Conservation (phyloP, 2,329 filamentous ascomycete genomes). For the Teratosphaeria destructans region DNA sequence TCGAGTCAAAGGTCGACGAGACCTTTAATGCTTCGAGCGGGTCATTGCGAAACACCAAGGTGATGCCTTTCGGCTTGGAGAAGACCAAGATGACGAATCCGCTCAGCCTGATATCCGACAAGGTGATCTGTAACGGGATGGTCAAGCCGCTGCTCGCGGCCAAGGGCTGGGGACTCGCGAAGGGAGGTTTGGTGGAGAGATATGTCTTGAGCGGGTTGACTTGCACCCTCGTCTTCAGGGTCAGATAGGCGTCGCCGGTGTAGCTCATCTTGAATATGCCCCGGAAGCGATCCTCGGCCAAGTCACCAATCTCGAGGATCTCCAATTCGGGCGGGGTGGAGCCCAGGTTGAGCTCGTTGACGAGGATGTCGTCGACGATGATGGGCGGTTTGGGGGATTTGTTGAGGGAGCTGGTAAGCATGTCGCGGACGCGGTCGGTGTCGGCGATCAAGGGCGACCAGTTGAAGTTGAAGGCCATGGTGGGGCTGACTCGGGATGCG, state of each 20-base stretch:
- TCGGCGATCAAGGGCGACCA: slow-evolving; percentile 98
- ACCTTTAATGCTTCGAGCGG: slow-evolving; percentile 96
- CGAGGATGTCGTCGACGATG: slow-evolving; percentile 97
- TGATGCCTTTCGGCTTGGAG: slow-evolving; percentile 92
- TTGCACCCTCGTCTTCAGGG: slow-evolving; percentile 90
- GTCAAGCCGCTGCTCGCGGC: slow-evolving; percentile 87
- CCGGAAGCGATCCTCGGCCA: slow-evolving; percentile 91
- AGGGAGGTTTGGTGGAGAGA: slow-evolving; percentile 78
- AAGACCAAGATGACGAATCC: slow-evolving; percentile 98
- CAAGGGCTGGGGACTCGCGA: slow-evolving; percentile 84
- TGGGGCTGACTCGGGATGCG: background rate
- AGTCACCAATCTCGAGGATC: slow-evolving; percentile 92
- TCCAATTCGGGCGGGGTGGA: slow-evolving; percentile 90
- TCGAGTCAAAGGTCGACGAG: slow-evolving; percentile 96
- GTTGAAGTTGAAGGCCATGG: slow-evolving; percentile 99
- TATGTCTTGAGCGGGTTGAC: slow-evolving; percentile 97
- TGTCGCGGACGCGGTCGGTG: slow-evolving; percentile 80
- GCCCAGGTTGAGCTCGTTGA: slow-evolving; percentile 94
- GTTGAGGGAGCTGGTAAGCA: slow-evolving; percentile 90
- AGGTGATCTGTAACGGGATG: slow-evolving; percentile 91
- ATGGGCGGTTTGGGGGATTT: slow-evolving; percentile 97
- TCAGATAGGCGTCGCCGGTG: slow-evolving; percentile 87
- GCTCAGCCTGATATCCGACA: slow-evolving; percentile 90
- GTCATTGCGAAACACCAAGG: slow-evolving; percentile 94
- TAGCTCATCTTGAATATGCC: slow-evolving; percentile 99